phyloP scores from a whole-genome alignment of 2,329 filamentous ascomycete genomes.

The Penicillium aurantiogriseum region DNA sequence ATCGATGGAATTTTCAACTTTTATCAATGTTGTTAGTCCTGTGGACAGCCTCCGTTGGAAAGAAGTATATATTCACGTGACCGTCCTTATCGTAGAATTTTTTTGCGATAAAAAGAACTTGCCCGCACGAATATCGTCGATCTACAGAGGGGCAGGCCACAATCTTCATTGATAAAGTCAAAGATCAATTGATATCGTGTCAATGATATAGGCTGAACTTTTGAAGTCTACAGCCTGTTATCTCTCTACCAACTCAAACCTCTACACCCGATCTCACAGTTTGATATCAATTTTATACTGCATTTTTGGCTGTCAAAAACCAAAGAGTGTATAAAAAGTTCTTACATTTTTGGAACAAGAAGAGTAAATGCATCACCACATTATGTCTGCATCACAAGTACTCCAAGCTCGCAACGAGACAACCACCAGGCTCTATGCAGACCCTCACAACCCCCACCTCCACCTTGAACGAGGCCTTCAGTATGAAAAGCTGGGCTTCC shows the following conservation, averaged over 20 bases:
- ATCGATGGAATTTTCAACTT: background rate
- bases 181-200: background rate
- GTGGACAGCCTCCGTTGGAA: background rate
- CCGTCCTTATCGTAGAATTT: background rate
- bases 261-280: background rate
- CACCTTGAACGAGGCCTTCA: slow-evolving; percentile 60
- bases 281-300: background rate
- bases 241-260: too few relatives aligned
- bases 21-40: background rate
- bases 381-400: slow-evolving; percentile 20
- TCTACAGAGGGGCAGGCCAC: slow-evolving; percentile 10
- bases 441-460: slow-evolving; percentile 43
- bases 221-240: background rate
- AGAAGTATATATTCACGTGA: slow-evolving; percentile 4
- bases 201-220: background rate
- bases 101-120: slow-evolving; percentile 7
- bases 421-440: slow-evolving; percentile 47
- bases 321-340: slow-evolving; percentile 4
- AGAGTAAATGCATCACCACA: background rate
- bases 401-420: slow-evolving; percentile 53
- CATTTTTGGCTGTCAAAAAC: background rate
- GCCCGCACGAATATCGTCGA: slow-evolving; percentile 3
- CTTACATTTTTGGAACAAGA: background rate
- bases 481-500: slow-evolving; percentile 75
- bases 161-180: background rate